These are phyloP conservation scores for Penicillium sp. DNA, from an alignment of 2,329 filamentous ascomycete species.

Conservation along the genomic window DNA sequence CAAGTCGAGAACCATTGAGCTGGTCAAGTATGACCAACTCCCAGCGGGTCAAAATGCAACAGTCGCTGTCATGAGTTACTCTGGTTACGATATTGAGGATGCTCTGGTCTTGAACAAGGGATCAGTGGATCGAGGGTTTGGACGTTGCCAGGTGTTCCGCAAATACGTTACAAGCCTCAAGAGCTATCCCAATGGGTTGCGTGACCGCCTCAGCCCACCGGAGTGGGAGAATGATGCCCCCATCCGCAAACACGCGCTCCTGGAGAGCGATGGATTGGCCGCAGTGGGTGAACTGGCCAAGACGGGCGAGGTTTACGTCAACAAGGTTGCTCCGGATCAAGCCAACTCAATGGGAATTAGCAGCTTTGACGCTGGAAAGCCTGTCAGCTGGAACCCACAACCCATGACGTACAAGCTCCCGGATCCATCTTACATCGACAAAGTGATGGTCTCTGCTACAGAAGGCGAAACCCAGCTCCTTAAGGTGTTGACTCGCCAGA, in stretches of 20 bases:
- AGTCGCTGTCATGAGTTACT: constrained; percentile 98
- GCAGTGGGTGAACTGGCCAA: constrained; percentile 78
- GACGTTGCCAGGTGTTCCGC: constrained; percentile 95
- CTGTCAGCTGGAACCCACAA: constrained; percentile 37
- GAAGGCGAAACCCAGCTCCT: constrained; percentile 82
- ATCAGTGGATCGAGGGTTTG: constrained; percentile 90
- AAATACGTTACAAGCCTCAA: constrained; percentile 86
- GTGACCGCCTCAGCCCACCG: constrained; percentile 59
- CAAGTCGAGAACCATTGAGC: constrained; percentile 92
- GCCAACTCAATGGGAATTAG: constrained; percentile 66
- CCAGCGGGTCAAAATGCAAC: constrained; percentile 96
- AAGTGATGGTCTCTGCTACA: constrained; percentile 88
- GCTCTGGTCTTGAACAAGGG: constrained; percentile 95
- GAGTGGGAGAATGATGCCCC: constrained; percentile 61
- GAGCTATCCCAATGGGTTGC: constrained; percentile 78
- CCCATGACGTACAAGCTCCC: constrained; percentile 71
- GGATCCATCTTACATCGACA: constrained; percentile 88
- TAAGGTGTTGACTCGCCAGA: constrained; percentile 96
- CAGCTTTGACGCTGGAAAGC: constrained; percentile 56
- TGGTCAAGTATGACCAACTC: constrained; percentile 95
- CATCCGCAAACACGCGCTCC: constrained; percentile 66
- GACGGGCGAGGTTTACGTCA: constrained; percentile 79
- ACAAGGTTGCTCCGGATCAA: constrained; percentile 82
- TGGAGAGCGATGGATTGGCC: constrained; percentile 85
- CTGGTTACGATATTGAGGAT: constrained; percentile 98